Evolutionary conservation across 2,329 filamentous ascomycete species (phyloP).

Genomic region (Fusarium keratoplasticum): DNA sequence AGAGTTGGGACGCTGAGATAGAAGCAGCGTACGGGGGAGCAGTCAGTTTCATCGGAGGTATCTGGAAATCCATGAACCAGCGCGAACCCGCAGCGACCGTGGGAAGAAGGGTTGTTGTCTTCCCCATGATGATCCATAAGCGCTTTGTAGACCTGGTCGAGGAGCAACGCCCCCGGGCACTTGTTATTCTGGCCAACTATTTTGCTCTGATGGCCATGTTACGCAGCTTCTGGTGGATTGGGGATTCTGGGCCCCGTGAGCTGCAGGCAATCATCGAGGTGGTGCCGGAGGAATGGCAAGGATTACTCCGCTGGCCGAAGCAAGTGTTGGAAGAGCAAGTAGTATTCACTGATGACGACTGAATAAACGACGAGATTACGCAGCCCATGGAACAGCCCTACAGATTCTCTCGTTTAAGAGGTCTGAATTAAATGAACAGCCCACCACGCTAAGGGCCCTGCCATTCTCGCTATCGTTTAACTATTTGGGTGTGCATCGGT

Average conservation of each 20-base stretch:
- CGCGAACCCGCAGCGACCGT: conserved; percentile 1
- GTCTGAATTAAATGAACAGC: neutral
- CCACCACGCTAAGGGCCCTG: neutral
- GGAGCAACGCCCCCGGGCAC: conserved; percentile 34
- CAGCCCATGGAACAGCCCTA: neutral
- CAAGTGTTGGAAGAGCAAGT: conserved; percentile 3
- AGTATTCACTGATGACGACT: neutral
- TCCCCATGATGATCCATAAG: conserved; percentile 34
- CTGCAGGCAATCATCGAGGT: conserved; percentile 23
- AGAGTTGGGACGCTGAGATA: conserved; percentile 24
- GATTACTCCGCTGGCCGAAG: conserved; percentile 8
- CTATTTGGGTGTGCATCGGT: neutral
- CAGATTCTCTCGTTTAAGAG: neutral
- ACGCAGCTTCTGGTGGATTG: conserved; percentile 34
- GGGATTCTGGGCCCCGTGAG: conserved; percentile 29
- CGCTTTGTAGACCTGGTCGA: conserved; percentile 34
- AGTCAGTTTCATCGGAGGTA: conserved; percentile 31
- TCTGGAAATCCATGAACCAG: conserved; percentile 26
- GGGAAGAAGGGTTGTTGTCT: conserved; percentile 26
- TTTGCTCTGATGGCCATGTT: conserved; percentile 33
- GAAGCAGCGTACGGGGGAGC: conserved; percentile 33
- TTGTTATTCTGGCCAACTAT: conserved; percentile 39
- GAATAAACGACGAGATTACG: neutral
- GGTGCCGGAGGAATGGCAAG: conserved; percentile 20
- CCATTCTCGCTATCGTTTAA: conserved; percentile 16